Conservation (phyloP, 208 protist species). For the Vickermania ingenoplastis region DNA sequence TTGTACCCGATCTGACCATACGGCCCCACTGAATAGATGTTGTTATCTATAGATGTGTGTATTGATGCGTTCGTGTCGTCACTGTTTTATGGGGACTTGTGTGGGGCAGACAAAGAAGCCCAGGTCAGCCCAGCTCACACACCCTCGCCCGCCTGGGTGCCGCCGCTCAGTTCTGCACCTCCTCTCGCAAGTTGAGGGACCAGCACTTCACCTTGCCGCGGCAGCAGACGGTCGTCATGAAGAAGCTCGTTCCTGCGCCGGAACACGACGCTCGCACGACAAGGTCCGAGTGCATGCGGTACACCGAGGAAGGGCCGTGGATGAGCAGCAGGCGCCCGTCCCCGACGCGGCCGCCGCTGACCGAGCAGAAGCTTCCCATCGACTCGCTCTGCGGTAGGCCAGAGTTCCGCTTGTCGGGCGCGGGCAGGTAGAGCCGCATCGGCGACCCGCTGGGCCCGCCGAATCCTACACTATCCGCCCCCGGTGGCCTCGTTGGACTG, state of each 20-base stretch:
- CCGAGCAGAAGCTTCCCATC: neutral
- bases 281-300: conserved; percentile 42
- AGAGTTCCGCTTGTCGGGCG: conserved; percentile 4
- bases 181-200: conserved; percentile 18
- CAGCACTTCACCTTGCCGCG: conserved; percentile 69
- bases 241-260: conserved; percentile 62
- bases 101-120: no score
- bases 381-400: neutral
- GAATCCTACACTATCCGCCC: neutral
- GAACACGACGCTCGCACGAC: conserved; percentile 26
- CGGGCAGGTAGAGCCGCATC: neutral
- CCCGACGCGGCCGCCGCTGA: neutral
- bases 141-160: no score
- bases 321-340: conserved; percentile 10
- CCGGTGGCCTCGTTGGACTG: neutral
- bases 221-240: conserved; percentile 59
- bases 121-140: no score
- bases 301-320: conserved; percentile 26
- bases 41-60: no score
- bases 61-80: no score
- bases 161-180: no score
- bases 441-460: neutral
- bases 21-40: no score
- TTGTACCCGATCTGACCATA: no score
- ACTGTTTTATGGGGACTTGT: no score